phyloP scores from a whole-genome alignment of 2,329 filamentous ascomycete species.

The Colletotrichum viniferum region DNA sequence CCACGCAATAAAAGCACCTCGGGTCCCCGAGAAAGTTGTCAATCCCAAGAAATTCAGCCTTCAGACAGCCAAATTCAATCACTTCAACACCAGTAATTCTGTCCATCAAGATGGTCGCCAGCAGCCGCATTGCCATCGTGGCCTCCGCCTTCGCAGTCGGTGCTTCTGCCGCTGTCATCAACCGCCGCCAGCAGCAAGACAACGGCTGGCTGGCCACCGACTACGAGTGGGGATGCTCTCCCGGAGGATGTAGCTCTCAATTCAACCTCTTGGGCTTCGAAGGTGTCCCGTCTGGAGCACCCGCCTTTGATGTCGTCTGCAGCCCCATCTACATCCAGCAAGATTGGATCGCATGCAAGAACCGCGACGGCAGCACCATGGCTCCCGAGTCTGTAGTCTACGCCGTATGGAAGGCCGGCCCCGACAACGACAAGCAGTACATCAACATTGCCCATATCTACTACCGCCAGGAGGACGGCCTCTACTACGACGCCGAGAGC shows the following conservation, averaged over 20 bases:
- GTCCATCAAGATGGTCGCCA: not conserved
- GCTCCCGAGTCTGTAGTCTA: constrained; percentile 21
- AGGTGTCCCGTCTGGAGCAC: constrained; percentile 26
- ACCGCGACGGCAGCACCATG: constrained; percentile 1
- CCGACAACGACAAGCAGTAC: constrained; percentile 21
- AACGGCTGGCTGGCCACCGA: not conserved
- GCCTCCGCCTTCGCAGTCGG: not conserved
- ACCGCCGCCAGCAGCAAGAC: not conserved
- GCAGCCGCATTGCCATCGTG: not conserved
- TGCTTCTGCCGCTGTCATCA: constrained; percentile 1
- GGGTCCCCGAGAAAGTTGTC: not conserved
- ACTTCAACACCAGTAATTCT: no score
- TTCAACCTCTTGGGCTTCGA: constrained; percentile 27
- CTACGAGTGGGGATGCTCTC: constrained; percentile 25
- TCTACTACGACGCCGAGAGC: not conserved
- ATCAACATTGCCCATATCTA: constrained; percentile 27
- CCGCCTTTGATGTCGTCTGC: constrained; percentile 30
- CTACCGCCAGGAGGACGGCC: not conserved
- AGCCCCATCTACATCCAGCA: constrained; percentile 27
- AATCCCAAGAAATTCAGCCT: not conserved
- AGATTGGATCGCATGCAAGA: constrained; percentile 26
- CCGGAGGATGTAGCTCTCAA: constrained; percentile 26
- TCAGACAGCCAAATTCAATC: not conserved
- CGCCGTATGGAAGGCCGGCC: constrained; percentile 25
- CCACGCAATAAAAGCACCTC: not conserved